Percentiles rank a stretch among this genome's conserved stretches.
phyloP scores from a whole-genome alignment of 2,329 filamentous ascomycete genomes.

The Fusarium brachygibbosum region DNA sequence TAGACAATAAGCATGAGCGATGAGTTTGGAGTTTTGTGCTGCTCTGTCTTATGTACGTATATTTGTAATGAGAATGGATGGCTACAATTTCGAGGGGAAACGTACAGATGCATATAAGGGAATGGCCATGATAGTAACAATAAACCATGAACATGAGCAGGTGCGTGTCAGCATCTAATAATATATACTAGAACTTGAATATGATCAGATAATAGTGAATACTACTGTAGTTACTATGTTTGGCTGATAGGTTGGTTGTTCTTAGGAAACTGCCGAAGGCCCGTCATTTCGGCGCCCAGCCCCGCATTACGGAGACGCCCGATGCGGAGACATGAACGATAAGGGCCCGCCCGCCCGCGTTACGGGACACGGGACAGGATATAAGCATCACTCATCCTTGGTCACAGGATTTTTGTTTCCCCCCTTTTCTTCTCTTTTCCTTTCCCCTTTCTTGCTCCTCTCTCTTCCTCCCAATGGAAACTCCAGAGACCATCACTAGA shows the following conservation, averaged over 20 bases:
- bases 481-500: constrained; percentile 46
- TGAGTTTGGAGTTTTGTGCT: constrained; percentile 47
- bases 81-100: constrained; percentile 15
- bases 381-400: constrained; percentile 21
- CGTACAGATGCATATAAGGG: constrained; percentile 22
- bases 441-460: background rate
- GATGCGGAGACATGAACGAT: constrained; percentile 44
- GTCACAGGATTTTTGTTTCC: background rate
- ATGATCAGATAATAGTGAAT: background rate
- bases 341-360: constrained; percentile 36
- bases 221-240: background rate
- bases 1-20: constrained; percentile 43
- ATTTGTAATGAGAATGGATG: constrained; percentile 43
- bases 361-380: constrained; percentile 33
- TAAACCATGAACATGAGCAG: constrained; percentile 34
- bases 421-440: background rate
- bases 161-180: constrained; percentile 45
- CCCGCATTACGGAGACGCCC: constrained; percentile 45
- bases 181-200: constrained; percentile 24
- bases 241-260: background rate
- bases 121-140: constrained; percentile 45
- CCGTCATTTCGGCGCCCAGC: constrained; percentile 41
- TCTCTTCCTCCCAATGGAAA: constrained; percentile 31
- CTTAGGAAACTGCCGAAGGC: constrained; percentile 27
- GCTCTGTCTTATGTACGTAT: constrained; percentile 40